Base-by-base conservation (phyloP, 2,329 filamentous ascomycete species). In the Trichoderma hamatum region DNA sequence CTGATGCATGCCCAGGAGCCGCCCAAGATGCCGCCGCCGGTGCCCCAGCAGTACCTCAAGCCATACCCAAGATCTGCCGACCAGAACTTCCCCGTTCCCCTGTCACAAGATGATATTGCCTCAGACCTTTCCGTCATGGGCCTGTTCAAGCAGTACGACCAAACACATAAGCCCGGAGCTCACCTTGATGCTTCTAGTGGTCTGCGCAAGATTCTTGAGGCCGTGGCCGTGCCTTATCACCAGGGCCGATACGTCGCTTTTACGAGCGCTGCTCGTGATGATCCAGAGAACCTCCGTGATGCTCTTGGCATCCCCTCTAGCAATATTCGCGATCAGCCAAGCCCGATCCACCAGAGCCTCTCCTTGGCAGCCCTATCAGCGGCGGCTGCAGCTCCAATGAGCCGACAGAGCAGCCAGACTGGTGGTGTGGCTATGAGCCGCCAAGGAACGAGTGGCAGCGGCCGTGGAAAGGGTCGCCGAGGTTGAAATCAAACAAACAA, bases 61-160 rank as follows among this genome's bases (percentile, higher is more conserved):
- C 83, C 85, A 16, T 86, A 87, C 70, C 81, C 84, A 55, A 82
- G 84, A 69, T 82, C 83, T 58, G 80, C 82, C 14, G 87, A 89
- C 70, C 84, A 85, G 70, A 88, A 88, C 75, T 86, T 85, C 36
- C 86, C 86, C 1, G 81, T 82, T 0, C 79, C 82, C 19, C 78
- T 89, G 28, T 81, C 82, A 14, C 75, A 80, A 6, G 85, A 88
- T 46, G 86, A 88, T 69, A 81, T 87, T 54, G 78, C 80, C 36
- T 84, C 84, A 9, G 88, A 89, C 64, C 77, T 89, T 32, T 81
- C 84, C 11, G 84, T 90, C 59, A 88, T 90, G 80, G 84, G 84
- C 43, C 82, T 85, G 70, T 84, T 87, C 72, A 84, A 84, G 75
- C 83, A 85, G 72, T 89, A 88, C 72, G 84, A 86, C 74, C 79